These are phyloP conservation scores for Stropharia rugosoannulata DNA, from an alignment of 768 basidiomycete species.

Conservation along the genomic window DNA sequence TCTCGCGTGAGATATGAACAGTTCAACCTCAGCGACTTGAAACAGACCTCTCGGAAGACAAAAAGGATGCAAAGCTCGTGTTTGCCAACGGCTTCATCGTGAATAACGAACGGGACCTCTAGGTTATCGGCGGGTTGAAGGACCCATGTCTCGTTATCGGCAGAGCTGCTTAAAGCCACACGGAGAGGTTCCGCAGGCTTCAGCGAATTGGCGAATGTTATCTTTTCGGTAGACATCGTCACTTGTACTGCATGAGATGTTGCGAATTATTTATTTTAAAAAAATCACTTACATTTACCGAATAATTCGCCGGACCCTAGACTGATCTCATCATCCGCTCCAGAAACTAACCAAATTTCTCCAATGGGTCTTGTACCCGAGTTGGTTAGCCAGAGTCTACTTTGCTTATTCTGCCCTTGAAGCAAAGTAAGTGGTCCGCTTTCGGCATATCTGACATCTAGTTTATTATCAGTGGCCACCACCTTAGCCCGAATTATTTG, in stretches of 20 bases:
- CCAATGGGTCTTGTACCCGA: conserved; percentile 55
- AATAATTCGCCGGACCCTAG: conserved; percentile 27
- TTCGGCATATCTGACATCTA: conserved; percentile 57
- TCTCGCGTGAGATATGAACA: neutral
- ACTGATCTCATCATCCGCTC: conserved; percentile 65
- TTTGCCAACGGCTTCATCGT: conserved; percentile 46
- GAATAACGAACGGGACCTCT: conserved; percentile 52
- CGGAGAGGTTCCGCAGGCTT: conserved; percentile 41
- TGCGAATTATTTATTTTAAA: neutral
- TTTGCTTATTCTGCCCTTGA: conserved; percentile 66
- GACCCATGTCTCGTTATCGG: conserved; percentile 13
- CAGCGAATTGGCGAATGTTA: conserved; percentile 55
- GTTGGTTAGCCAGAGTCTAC: conserved; percentile 65
- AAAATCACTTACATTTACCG: conserved; percentile 12
- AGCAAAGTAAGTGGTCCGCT: conserved; percentile 50
- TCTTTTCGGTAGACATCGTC: conserved; percentile 30
- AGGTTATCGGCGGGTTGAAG: conserved; percentile 49
- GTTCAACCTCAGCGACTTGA: neutral
- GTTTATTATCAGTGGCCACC: conserved; percentile 60
- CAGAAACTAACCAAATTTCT: conserved; percentile 72
- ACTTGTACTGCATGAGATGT: neutral
- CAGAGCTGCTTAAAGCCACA: conserved; percentile 37
- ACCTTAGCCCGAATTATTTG: conserved; percentile 59
- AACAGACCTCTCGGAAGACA: conserved; percentile 25
- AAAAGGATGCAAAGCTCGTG: conserved; percentile 62